Evolutionary conservation across 495 filamentous ascomycete genomes (phyloP).

Genomic region (Hypoxylon rickii): DNA sequence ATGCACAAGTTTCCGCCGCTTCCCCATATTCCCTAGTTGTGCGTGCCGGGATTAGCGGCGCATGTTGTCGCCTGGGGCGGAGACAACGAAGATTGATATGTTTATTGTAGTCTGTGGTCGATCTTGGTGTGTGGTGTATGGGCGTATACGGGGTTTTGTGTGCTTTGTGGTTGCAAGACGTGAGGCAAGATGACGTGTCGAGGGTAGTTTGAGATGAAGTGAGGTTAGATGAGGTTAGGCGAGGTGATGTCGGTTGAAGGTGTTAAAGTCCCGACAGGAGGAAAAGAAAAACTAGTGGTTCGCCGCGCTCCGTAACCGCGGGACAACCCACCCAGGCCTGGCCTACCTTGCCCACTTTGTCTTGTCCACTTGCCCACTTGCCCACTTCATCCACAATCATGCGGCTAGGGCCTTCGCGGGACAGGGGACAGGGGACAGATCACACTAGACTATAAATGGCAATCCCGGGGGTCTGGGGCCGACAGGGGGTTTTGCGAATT

Average conservation of each 20-base stretch:
- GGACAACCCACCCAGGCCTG: constrained; percentile 32
- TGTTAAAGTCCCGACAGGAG: constrained; percentile 6
- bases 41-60: constrained; percentile 19
- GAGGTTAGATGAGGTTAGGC: constrained; percentile 1
- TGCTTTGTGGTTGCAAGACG: no score
- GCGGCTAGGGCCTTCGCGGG: constrained; percentile 25
- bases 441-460: constrained; percentile 20
- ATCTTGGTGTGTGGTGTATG: neutral
- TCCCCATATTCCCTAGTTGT: constrained; percentile 38
- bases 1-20: constrained; percentile 41
- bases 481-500: constrained; percentile 1
- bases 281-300: constrained; percentile 31
- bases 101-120: neutral
- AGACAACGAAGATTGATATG: neutral
- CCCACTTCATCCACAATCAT: no score
- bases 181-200: no score
- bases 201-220: constrained; percentile 1
- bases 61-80: constrained; percentile 19
- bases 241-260: constrained; percentile 24
- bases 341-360: no score
- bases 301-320: constrained; percentile 23
- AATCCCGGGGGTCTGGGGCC: constrained; percentile 24
- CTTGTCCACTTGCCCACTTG: no score
- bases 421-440: constrained; percentile 2
- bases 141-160: no score